These are phyloP conservation scores for Quercus aquifolioides DNA, from an alignment of 306 rosid genomes.

Conservation along the genomic window DNA sequence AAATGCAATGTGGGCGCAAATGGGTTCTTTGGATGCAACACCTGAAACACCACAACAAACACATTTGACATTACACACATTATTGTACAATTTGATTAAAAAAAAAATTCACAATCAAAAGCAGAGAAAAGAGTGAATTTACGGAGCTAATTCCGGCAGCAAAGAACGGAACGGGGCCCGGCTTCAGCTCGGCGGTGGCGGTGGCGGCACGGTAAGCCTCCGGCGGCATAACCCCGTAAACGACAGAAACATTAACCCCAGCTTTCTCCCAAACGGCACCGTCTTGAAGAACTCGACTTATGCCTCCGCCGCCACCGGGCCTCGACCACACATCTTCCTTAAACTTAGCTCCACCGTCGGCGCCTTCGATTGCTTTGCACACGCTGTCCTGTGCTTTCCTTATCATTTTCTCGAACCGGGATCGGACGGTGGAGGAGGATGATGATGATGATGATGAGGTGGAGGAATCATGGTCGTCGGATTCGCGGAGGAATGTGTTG, in stretches of 20 bases:
- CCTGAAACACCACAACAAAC: constrained; percentile 39
- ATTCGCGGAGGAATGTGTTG: constrained; percentile 64
- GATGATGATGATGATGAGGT: constrained; percentile 34
- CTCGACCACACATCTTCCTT: constrained; percentile 98
- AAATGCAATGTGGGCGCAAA: constrained; percentile 96
- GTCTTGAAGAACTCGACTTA: constrained; percentile 91
- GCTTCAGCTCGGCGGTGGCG: constrained; percentile 54
- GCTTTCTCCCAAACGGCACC: constrained; percentile 98
- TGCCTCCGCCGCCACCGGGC: constrained; percentile 98
- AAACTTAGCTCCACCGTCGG: constrained; percentile 73
- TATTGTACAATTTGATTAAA: too few species aligned
- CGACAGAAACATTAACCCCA: constrained; percentile 95
- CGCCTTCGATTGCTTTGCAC: constrained; percentile 69
- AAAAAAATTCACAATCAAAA: too few species aligned
- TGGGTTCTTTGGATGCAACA: constrained; percentile 93
- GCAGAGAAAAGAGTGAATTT: background rate
- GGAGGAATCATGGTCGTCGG: constrained; percentile 31
- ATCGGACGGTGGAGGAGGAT: constrained; percentile 53
- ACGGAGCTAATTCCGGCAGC: constrained; percentile 99
- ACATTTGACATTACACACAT: too few species aligned
- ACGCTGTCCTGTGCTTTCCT: constrained; percentile 87
- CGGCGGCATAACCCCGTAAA: constrained; percentile 95
- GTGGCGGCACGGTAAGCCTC: constrained; percentile 97
- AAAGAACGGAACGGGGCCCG: constrained; percentile 87
- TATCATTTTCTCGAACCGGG: constrained; percentile 94